Base-by-base conservation (phyloP, 2,329 filamentous ascomycete genomes). In the Exserohilum rostratum region DNA sequence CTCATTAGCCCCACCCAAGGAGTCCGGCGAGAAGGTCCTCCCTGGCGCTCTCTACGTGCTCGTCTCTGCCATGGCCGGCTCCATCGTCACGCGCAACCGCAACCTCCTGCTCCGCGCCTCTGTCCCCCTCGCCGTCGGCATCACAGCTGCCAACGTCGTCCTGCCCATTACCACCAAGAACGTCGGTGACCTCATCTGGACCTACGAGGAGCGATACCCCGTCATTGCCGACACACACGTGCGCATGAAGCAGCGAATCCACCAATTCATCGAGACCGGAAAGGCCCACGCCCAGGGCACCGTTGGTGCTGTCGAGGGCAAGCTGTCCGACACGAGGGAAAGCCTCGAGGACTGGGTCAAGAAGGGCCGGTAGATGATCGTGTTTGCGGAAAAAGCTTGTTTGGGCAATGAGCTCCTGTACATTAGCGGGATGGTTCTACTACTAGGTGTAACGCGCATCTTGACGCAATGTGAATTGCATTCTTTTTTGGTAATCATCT, bases 1-100 rank as follows among this genome's bases (percentile, higher is more conserved):
- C 55, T 92, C 90, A 18, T 85, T 99, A 34, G 95, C 93, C 17
- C 95, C 95, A 27, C 82, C 92, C 33, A 88, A 88, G 69, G 89
- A 93, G 77, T 90, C 87, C 57, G 90, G 90, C 74, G 95, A 99
- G 82, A 87, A 87, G 72, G 84, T 99, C 52, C 87, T 98, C 78
- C 95, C 95, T 30, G 93, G 93, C 22, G 83, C 87, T 55, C 86
- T 98, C 65, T 98, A 98, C 79, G 92, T 98, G 42, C 85, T 97
- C 27, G 93, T 99, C 43, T 89, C 93, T 37, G 88, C 91, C 68
- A 97, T 99, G 93, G 91, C 95, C 31, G 95, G 93, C 66, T 92
- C 87, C 76, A 98, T 99, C 74, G 81, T 97, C 50, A 87, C 90
- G 50, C 87, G 93, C 60, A 96, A 96, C 81, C 87, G 93, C 67